Conservation (phyloP, 2,329 filamentous ascomycete species). For the Paecilomyces formosus region DNA sequence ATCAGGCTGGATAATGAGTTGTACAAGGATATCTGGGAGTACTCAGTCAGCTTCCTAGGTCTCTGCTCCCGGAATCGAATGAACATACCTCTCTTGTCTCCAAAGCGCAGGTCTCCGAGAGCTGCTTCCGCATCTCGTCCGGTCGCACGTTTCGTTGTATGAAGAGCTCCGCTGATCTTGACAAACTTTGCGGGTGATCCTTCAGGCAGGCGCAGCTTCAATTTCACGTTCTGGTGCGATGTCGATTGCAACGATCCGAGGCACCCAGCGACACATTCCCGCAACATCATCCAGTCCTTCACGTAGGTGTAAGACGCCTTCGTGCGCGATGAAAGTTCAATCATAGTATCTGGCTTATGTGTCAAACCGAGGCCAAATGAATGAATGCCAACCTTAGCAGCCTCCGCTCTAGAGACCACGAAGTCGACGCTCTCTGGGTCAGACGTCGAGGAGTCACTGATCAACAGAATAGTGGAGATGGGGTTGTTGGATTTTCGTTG, state of each 20-base stretch:
- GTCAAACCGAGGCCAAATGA: constrained; percentile 95
- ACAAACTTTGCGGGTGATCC: constrained; percentile 97
- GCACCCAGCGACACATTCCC: constrained; percentile 90
- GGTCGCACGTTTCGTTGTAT: constrained; percentile 92
- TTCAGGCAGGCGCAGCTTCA: constrained; percentile 88
- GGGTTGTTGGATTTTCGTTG: constrained; percentile 94
- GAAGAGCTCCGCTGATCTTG: constrained; percentile 93
- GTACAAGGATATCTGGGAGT: constrained; percentile 72
- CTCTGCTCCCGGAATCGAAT: background rate
- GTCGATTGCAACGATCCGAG: constrained; percentile 84
- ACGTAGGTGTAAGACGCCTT: constrained; percentile 98
- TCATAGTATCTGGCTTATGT: constrained; percentile 98
- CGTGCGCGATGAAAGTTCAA: constrained; percentile 87
- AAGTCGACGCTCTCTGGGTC: constrained; percentile 96
- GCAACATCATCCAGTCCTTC: constrained; percentile 99
- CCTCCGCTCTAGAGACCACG: constrained; percentile 91
- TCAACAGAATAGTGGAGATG: constrained; percentile 88
- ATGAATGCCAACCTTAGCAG: constrained; percentile 93
- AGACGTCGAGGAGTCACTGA: constrained; percentile 93
- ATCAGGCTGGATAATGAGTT: constrained; percentile 86
- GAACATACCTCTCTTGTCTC: constrained; percentile 65
- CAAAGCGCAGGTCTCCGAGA: constrained; percentile 85
- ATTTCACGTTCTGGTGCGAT: constrained; percentile 96
- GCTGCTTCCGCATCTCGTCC: constrained; percentile 90
- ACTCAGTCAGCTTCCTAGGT: constrained; percentile 7